Evolutionary conservation across 1,284 basidiomycete genomes (phyloP).

Genomic region (Irpex sp.): DNA sequence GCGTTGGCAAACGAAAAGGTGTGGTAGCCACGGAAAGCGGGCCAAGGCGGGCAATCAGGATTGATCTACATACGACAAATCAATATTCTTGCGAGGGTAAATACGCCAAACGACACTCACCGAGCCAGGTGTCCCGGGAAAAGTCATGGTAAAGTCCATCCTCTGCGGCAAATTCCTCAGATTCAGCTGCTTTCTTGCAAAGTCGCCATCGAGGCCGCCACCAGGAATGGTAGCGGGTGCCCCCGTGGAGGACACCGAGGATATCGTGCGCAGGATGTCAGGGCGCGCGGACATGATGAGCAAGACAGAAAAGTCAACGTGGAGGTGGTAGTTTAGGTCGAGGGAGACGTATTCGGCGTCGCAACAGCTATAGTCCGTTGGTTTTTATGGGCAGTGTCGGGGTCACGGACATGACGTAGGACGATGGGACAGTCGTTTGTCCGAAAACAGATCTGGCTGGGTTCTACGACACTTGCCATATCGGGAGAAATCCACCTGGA

Average conservation of each 20-base stretch:
- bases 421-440: background rate
- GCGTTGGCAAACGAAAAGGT: constrained; percentile 90
- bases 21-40: constrained; percentile 91
- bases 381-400: background rate
- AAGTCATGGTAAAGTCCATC: background rate
- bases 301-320: background rate
- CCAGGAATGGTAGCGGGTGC: background rate
- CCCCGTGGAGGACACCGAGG: background rate
- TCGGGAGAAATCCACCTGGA: background rate
- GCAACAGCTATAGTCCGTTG: background rate
- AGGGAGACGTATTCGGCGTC: background rate
- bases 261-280: background rate
- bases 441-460: background rate
- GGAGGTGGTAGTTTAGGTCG: background rate
- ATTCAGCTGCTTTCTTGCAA: background rate
- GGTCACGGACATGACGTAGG: background rate
- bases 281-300: background rate
- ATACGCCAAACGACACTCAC: background rate
- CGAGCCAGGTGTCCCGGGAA: background rate
- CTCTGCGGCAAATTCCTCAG: background rate
- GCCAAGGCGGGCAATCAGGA: constrained; percentile 97
- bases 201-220: background rate
- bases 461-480: background rate
- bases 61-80: constrained; percentile 48
- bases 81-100: constrained; percentile 5